A percentile compares a stretch with the other conserved stretches of the same genome.
These are phyloP conservation scores for Coemansia sp. DNA, from an alignment of 192 early-diverging fungal genomes.

Conservation along the genomic window DNA sequence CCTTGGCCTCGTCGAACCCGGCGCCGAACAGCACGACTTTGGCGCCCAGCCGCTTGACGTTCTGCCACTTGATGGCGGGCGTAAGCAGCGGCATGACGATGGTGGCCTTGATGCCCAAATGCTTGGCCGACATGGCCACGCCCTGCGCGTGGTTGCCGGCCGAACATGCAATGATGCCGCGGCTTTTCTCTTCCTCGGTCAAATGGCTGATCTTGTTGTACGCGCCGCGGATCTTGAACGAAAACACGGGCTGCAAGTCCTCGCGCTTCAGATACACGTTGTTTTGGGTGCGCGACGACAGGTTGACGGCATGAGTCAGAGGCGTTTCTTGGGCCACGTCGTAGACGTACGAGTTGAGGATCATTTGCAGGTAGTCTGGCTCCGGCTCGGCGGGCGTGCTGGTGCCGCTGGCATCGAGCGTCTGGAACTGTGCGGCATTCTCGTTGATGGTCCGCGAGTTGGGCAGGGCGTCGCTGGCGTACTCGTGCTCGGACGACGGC, in stretches of 20 bases:
- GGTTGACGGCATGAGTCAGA: constrained; percentile 76
- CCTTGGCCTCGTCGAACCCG: constrained; percentile 95
- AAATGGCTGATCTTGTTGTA: constrained; percentile 91
- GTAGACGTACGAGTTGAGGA: constrained; percentile 92
- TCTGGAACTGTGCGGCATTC: constrained; percentile 23
- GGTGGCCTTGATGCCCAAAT: constrained; percentile 86
- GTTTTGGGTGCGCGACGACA: constrained; percentile 69
- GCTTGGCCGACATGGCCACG: constrained; percentile 88
- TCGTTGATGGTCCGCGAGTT: constrained; percentile 53
- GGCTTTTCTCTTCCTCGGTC: constrained; percentile 67
- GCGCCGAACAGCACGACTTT: constrained; percentile 84
- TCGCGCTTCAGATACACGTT: constrained; percentile 88
- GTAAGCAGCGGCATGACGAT: constrained; percentile 95
- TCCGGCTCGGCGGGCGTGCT: constrained; percentile 6
- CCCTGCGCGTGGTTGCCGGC: constrained; percentile 99
- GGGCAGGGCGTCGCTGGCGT: constrained; percentile 18
- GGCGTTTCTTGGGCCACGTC: constrained; percentile 92
- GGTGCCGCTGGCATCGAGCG: constrained; percentile 10
- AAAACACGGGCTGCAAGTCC: constrained; percentile 95
- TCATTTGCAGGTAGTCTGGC: constrained; percentile 90
- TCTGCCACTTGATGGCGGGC: constrained; percentile 83
- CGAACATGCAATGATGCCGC: constrained; percentile 93
- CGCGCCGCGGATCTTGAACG: constrained; percentile 97
- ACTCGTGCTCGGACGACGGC: too few relatives aligned
- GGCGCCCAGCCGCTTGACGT: constrained; percentile 87